Base-by-base conservation (phyloP, 1,284 basidiomycete genomes). In the Tilletia walkeri region DNA sequence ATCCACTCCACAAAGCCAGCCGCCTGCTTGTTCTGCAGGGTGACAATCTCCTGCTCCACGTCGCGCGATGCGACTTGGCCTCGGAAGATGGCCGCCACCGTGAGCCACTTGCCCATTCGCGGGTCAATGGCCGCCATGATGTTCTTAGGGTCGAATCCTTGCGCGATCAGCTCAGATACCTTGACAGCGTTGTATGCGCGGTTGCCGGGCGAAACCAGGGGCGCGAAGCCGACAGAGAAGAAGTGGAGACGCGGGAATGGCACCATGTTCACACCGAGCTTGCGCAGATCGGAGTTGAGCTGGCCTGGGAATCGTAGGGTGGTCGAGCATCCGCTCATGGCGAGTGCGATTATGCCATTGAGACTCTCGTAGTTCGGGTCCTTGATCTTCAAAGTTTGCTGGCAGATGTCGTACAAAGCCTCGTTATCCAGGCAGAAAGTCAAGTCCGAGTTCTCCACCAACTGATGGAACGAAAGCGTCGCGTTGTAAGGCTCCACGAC, bases 1-100 rank as follows among this genome's bases (percentile, higher is more conserved):
- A 98, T 95, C 95, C 97, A 86, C 96, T 94, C 92, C 81, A 97
- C 95, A 83, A 98, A 97, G 89, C 95, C 95, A 18, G 92, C 90
- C 41, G 92, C 92, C 88, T 96, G 96, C 90, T 96, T 97, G 88
- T 89, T 92, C 88, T 97, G 94, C 61, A 97, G 84, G 79, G 91
- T 92, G 86, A 95, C 92, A 93, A 97, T 95, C 85, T 95, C 92
- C 75, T 98, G 95, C 87, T 99, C 95, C 73, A 98, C 93, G 84
- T 99, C 95, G 87, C 95, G 95, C 94, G 49, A 53, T 10, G 41
- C 30, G 20, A 68, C 49, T 71, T 81, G 78, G 69, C 83, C 83
- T 61, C 83, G 78, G 81, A 81, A 80, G 71, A 83, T 80, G 38
- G 78, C 80, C 53, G 80, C 81, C 70, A 76, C 75, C 91, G 53